These are phyloP conservation scores for Pseudocercospora vitis DNA, from an alignment of 2,329 filamentous ascomycete genomes.

Conservation along the genomic window DNA sequence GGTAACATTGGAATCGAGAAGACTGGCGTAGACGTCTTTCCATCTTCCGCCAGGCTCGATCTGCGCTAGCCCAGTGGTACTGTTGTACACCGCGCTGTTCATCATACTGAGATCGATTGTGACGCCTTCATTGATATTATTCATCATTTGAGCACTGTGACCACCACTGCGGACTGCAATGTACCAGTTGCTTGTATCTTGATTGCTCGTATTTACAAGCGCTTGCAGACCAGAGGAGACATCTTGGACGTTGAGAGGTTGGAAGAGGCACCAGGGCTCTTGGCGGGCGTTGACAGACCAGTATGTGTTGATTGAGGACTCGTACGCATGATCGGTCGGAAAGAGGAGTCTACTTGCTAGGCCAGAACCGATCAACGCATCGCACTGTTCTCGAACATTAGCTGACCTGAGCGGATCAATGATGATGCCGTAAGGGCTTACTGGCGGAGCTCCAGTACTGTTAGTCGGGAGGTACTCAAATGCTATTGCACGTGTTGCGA, in stretches of 20 bases:
- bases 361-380: background rate
- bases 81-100: constrained; percentile 38
- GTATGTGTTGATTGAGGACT: constrained; percentile 4
- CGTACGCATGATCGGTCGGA: background rate
- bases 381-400: too few relatives aligned
- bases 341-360: background rate
- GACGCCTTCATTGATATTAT: constrained; percentile 27
- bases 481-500: background rate
- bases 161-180: constrained; percentile 15
- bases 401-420: too few relatives aligned
- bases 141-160: constrained; percentile 9
- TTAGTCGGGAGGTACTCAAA: background rate
- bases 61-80: constrained; percentile 39
- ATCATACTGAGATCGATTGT: constrained; percentile 49
- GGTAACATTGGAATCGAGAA: constrained; percentile 43
- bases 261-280: constrained; percentile 9
- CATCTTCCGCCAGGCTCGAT: constrained; percentile 51
- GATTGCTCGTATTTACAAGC: constrained; percentile 5
- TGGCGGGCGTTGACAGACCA: constrained; percentile 10
- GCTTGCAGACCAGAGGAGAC: constrained; percentile 7
- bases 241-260: constrained; percentile 6
- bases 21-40: constrained; percentile 43
- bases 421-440: background rate
- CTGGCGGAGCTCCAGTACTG: background rate
- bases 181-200: constrained; percentile 12